Base-by-base conservation (phyloP, 805 yeast genomes). In the Cyberlindnera galapagoensis region DNA sequence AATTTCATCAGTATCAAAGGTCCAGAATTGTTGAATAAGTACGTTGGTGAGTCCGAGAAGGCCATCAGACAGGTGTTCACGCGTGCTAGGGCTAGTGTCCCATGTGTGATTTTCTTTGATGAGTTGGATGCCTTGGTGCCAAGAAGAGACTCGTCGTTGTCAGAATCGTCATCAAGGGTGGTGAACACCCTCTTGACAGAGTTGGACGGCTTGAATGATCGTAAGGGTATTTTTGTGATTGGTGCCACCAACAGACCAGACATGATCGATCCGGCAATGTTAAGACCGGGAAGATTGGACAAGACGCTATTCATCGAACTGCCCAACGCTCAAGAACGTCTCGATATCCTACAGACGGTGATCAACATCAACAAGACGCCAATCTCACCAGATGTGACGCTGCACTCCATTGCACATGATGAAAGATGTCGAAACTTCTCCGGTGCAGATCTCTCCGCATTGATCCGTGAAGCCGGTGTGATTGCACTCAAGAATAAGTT, bases 161-260 rank as follows among this genome's bases (percentile, higher is more conserved):
- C 94, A 9, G 98, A 92, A 53, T 76, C 94, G 3, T 80, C 94
- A 21, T 80, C 95, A 0, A 68, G 98, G 39, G 97, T 92, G 8
- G 98, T 92, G 13, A 92, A 92, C 52, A 92, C 98, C 0, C 62
- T 92, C 21, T 71, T 92, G 44, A 92, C 98, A 0, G 98, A 92
- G 54, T 67, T 92, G 23, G 98, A 92, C 60, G 98, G 98, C 2
- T 67, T 90, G 35, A 88, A 86, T 46, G 96, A 90, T 45, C 68
- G 97, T 46, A 74, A 80, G 39, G 97, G 97, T 3, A 85, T 90
- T 3, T 92, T 82, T 56, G 97, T 90, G 4, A 75, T 90, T 44
- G 97, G 96, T 18, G 98, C 98, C 2, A 90, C 98, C 0, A 90
- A 90, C 50, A 72, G 98, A 54, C 97, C 97, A 0, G 98, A 90